phyloP scores from a whole-genome alignment of 768 basidiomycete genomes.

The Boletellus ananiceps region DNA sequence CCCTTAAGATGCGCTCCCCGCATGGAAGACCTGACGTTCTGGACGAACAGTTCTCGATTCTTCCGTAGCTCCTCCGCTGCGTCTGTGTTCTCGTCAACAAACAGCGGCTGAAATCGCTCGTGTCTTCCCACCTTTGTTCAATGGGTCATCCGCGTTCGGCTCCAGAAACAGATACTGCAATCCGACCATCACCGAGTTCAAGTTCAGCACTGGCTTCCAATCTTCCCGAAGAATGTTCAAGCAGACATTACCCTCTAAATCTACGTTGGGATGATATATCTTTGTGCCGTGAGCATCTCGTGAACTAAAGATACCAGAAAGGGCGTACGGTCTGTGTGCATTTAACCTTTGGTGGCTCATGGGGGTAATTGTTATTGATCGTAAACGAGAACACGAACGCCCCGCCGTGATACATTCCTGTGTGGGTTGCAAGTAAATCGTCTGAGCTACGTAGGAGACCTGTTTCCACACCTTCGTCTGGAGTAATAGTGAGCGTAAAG shows the following conservation, averaged over 20 bases:
- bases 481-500: slow-evolving; percentile 91
- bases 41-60: slow-evolving; percentile 77
- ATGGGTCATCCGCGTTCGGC: slow-evolving; percentile 96
- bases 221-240: slow-evolving; percentile 98
- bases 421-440: slow-evolving; percentile 28
- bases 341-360: slow-evolving; percentile 98
- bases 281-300: slow-evolving; percentile 29
- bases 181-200: slow-evolving; percentile 98
- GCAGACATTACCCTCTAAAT: slow-evolving; percentile 97
- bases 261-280: slow-evolving; percentile 99
- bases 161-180: slow-evolving; percentile 98
- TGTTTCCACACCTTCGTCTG: slow-evolving; percentile 78
- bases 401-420: slow-evolving; percentile 98
- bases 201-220: slow-evolving; percentile 98
- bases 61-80: slow-evolving; percentile 92
- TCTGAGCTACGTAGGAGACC: neutral
- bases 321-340: slow-evolving; percentile 83
- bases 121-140: slow-evolving; percentile 88
- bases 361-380: slow-evolving; percentile 98
- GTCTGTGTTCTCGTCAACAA: slow-evolving; percentile 48
- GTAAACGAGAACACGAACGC: slow-evolving; percentile 89
- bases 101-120: neutral
- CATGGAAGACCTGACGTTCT: slow-evolving; percentile 87
- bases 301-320: neutral
- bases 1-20: slow-evolving; percentile 75